These are phyloP conservation scores for Xylaria curta DNA, from an alignment of 495 filamentous ascomycete genomes.

Conservation along the genomic window DNA sequence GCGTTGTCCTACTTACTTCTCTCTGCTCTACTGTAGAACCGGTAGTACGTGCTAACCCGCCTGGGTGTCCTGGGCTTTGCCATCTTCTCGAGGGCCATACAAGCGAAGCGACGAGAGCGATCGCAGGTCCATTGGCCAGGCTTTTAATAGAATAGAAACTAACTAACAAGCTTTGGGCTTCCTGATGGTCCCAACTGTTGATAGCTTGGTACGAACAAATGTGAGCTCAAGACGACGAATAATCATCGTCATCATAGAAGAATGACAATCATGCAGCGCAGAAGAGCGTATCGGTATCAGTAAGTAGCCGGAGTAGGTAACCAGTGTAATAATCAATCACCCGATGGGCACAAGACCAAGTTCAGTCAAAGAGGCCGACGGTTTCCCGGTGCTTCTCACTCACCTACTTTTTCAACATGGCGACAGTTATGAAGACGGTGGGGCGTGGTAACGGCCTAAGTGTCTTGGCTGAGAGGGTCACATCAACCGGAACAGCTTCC, in stretches of 20 bases:
- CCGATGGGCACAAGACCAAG: neutral
- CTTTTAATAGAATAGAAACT: neutral
- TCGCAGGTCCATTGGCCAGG: constrained; percentile 11
- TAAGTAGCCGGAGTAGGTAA: neutral
- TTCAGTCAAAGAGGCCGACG: neutral
- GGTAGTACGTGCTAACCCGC: neutral
- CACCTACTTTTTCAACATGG: constrained; percentile 27
- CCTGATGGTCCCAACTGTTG: constrained; percentile 15
- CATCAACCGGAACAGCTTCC: constrained; percentile 40
- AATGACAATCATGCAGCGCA: neutral
- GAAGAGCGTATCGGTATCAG: neutral
- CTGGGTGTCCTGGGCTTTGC: neutral
- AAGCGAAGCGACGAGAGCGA: neutral
- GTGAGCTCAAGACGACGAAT: neutral
- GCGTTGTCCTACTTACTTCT: constrained; percentile 12
- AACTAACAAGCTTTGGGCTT: neutral
- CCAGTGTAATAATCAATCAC: neutral
- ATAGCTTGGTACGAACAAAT: neutral
- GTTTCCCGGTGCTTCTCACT: neutral
- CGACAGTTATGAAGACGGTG: constrained; percentile 34
- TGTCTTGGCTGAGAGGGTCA: constrained; percentile 42
- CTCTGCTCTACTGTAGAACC: neutral
- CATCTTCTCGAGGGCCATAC: constrained; percentile 22
- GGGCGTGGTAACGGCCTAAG: constrained; percentile 31
- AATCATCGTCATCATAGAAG: too few species aligned